phyloP scores from a whole-genome alignment of 2,329 filamentous ascomycete genomes.

The Fusarium chlamydosporum region DNA sequence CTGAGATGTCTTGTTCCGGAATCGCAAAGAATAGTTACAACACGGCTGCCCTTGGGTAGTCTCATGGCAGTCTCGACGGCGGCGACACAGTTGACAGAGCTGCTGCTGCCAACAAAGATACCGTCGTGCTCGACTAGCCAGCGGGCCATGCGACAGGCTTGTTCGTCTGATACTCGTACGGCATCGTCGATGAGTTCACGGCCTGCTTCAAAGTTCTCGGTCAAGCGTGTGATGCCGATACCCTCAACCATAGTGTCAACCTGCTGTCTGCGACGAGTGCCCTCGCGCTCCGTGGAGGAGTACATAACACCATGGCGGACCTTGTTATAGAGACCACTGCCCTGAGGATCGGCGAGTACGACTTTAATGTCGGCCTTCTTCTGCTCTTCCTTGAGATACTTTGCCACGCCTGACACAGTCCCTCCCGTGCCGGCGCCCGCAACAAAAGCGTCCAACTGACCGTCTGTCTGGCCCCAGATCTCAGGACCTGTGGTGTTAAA shows the following conservation, averaged over 20 bases:
- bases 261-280: conserved; percentile 88
- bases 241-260: conserved; percentile 97
- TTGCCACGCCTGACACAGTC: conserved; percentile 88
- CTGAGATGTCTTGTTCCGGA: conserved; percentile 85
- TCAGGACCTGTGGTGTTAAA: conserved; percentile 88
- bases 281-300: conserved; percentile 87
- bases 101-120: conserved; percentile 93
- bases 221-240: conserved; percentile 95
- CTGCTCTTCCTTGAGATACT: conserved; percentile 80
- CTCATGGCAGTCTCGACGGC: conserved; percentile 77
- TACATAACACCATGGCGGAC: conserved; percentile 97
- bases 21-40: conserved; percentile 90
- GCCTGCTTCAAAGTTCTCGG: conserved; percentile 90
- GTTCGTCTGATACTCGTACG: conserved; percentile 86
- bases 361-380: conserved; percentile 74
- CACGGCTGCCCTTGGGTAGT: conserved; percentile 71
- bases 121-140: conserved; percentile 97
- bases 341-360: conserved; percentile 93
- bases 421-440: conserved; percentile 95
- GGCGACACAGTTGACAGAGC: conserved; percentile 94
- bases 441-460: conserved; percentile 86
- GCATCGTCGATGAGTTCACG: conserved; percentile 91
- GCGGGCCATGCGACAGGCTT: conserved; percentile 93
- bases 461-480: conserved; percentile 83
- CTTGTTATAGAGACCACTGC: conserved; percentile 92